Evolutionary conservation across 768 basidiomycete genomes (phyloP), one percentile per base, ranked within the genome.

Genomic region (Lactarius trivialis): DNA sequence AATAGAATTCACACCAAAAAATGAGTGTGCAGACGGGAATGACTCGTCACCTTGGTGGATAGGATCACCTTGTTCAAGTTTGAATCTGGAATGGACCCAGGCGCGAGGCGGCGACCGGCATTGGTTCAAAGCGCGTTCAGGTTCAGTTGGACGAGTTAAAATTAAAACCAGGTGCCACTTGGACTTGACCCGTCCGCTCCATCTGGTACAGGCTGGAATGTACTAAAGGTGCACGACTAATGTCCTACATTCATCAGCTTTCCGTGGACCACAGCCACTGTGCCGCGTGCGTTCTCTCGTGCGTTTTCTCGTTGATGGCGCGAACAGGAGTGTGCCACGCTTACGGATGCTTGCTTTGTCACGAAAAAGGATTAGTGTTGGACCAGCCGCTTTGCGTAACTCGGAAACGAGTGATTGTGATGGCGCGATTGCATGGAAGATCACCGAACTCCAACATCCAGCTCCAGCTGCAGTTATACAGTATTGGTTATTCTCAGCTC

Each of bases 151-250:
- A 32, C 19, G 7, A 39, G 19, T 57, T 48, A 33, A n/a, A n/a
- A n/a, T n/a, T n/a, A n/a, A n/a, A n/a, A n/a, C n/a, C n/a, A n/a
- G n/a, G n/a, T n/a, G n/a, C n/a, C n/a, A n/a, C n/a, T n/a, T n/a
- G n/a, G n/a, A 17, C 56, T 48, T 34, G 21, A 19, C 34, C 48
- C 33, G 21, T 34, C 45, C 33, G 21, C 32, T 30, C 39, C 15
- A 14, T 63, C 62, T 51, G 57, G 53, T 9, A 5, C 34, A 14
- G 57, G 12, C 39, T 53, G 57, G 62, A 54, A 53, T 53, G 9
- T 39, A 43, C 30, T 28, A 41, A 50, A 57, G 34, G 21, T 3
- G 33, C 30, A 26, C 19, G 9, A 58, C 34, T 36, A 34, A 9
- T 52, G 8, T 32, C 12, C 28, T 52, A 12, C n/a, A 33, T n/a